Evolutionary conservation across 1,284 basidiomycete genomes (phyloP).

Genomic region (Wolfiporia cocos): DNA sequence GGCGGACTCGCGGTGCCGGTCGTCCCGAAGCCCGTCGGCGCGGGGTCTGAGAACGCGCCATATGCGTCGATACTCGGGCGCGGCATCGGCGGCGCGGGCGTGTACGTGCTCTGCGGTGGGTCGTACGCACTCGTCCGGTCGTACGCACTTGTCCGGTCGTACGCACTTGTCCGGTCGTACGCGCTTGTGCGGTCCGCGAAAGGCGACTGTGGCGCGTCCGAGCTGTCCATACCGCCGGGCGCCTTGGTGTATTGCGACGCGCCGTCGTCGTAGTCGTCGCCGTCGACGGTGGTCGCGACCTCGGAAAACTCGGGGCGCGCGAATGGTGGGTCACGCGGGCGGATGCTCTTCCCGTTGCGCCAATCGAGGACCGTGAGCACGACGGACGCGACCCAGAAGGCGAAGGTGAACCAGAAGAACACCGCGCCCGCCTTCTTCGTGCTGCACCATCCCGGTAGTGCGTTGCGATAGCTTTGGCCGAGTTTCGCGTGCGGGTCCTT

Average conservation of each 20-base stretch:
- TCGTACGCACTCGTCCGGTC: slow-evolving; percentile 24
- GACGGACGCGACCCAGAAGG: slow-evolving; percentile 61
- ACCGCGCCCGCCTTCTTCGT: slow-evolving; percentile 85
- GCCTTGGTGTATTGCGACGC: slow-evolving; percentile 12
- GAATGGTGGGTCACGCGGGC: slow-evolving; percentile 68
- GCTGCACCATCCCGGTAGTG: slow-evolving; percentile 73
- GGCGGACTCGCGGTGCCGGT: slow-evolving; percentile 34
- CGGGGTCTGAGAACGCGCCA: slow-evolving; percentile 81
- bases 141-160: too few species aligned
- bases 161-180: too few species aligned
- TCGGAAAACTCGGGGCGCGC: slow-evolving; percentile 45
- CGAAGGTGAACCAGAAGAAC: slow-evolving; percentile 83
- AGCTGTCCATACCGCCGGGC: slow-evolving; percentile 11
- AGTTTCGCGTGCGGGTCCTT: slow-evolving; percentile 53
- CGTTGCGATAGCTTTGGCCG: slow-evolving; percentile 65
- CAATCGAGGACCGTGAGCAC: slow-evolving; percentile 62
- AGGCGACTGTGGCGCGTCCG: slow-evolving; percentile 32
- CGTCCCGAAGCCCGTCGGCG: slow-evolving; percentile 58
- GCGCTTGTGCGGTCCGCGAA: slow-evolving; percentile 43
- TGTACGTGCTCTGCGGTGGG: slow-evolving; percentile 21
- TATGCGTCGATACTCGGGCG: slow-evolving; percentile 80
- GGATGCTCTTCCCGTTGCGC: slow-evolving; percentile 59
- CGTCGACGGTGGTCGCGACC: slow-evolving; percentile 27
- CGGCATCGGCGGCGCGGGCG: slow-evolving; percentile 23
- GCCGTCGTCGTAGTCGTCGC: slow-evolving; percentile 33